A percentile compares a stretch with the other conserved stretches of the same genome.
Conservation (phyloP, 2,329 filamentous ascomycete species). For the Colletotrichum gigasporum region DNA sequence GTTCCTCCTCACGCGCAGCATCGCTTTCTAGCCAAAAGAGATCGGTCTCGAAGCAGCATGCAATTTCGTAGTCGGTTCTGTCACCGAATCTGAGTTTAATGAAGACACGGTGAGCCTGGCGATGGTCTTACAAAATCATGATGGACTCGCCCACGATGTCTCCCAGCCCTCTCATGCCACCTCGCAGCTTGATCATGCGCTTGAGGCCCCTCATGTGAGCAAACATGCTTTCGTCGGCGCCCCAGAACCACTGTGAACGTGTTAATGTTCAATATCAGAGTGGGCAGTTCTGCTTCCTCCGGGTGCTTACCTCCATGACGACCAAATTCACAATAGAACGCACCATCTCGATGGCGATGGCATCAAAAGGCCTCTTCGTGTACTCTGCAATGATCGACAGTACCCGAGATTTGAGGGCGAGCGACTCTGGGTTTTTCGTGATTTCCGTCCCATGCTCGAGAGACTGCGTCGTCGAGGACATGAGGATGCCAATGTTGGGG, state of each 20-base stretch:
- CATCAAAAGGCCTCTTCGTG: conserved; percentile 31
- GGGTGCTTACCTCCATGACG: conserved; percentile 39
- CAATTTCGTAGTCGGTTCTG: conserved; percentile 43
- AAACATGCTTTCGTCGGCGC: conserved; percentile 40
- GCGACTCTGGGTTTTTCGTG: conserved; percentile 37
- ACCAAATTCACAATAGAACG: conserved; percentile 41
- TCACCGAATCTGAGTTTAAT: not conserved
- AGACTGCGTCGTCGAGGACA: conserved; percentile 41
- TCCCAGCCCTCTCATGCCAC: conserved; percentile 37
- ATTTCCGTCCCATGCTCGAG: conserved; percentile 33
- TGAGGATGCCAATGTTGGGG: conserved; percentile 40
- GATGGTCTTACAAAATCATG: conserved; percentile 25
- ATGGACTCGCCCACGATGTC: conserved; percentile 37
- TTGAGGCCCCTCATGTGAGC: conserved; percentile 42
- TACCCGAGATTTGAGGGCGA: conserved; percentile 37
- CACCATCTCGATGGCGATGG: conserved; percentile 39
- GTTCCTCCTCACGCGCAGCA: conserved; percentile 14
- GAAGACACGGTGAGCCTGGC: not conserved
- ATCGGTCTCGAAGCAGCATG: conserved; percentile 41
- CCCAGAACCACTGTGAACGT: conserved; percentile 33
- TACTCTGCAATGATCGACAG: conserved; percentile 40
- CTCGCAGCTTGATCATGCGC: conserved; percentile 39
- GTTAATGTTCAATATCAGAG: not conserved
- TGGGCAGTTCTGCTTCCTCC: not conserved
- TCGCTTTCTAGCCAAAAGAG: conserved; percentile 37